A percentile compares a stretch with the other conserved stretches of the same genome.
phyloP scores from a whole-genome alignment of 805 yeast genomes.

The Metschnikowia gelsemii region DNA sequence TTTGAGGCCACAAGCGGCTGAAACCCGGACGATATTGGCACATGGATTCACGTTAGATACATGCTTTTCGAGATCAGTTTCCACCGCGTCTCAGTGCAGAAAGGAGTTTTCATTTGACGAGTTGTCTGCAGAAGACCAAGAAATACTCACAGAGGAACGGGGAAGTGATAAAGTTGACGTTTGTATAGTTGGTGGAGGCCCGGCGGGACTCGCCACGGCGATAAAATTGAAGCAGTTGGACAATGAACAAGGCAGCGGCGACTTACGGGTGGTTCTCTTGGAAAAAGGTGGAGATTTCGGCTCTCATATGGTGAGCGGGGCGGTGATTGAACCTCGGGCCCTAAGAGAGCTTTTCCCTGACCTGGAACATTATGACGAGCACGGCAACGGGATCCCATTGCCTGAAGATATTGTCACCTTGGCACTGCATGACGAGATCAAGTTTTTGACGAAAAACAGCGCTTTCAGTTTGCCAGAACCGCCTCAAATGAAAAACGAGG shows the following conservation, averaged over 20 bases:
- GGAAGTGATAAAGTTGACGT: constrained; percentile 89
- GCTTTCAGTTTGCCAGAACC: constrained; percentile 86
- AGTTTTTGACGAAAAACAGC: constrained; percentile 57
- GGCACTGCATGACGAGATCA: constrained; percentile 75
- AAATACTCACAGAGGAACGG: constrained; percentile 57
- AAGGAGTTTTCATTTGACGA: constrained; percentile 12
- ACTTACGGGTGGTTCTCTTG: constrained; percentile 78
- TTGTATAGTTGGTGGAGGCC: constrained; percentile 96
- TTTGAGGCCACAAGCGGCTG: background rate
- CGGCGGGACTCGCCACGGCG: constrained; percentile 95
- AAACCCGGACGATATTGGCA: background rate
- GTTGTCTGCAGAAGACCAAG: constrained; percentile 43
- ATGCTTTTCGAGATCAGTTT: background rate
- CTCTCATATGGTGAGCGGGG: constrained; percentile 88
- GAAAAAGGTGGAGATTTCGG: constrained; percentile 96
- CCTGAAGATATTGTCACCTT: constrained; percentile 75
- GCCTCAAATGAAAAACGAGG: constrained; percentile 80
- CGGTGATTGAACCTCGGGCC: constrained; percentile 89
- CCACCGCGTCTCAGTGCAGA: constrained; percentile 1
- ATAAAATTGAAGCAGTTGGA: constrained; percentile 85
- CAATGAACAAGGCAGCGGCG: constrained; percentile 58
- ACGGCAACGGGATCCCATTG: constrained; percentile 63
- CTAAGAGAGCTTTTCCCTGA: constrained; percentile 80
- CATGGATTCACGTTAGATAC: background rate
- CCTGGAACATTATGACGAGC: constrained; percentile 49